phyloP scores from a whole-genome alignment of 768 basidiomycete genomes.

The Rhodotorula kratochvilovae region DNA sequence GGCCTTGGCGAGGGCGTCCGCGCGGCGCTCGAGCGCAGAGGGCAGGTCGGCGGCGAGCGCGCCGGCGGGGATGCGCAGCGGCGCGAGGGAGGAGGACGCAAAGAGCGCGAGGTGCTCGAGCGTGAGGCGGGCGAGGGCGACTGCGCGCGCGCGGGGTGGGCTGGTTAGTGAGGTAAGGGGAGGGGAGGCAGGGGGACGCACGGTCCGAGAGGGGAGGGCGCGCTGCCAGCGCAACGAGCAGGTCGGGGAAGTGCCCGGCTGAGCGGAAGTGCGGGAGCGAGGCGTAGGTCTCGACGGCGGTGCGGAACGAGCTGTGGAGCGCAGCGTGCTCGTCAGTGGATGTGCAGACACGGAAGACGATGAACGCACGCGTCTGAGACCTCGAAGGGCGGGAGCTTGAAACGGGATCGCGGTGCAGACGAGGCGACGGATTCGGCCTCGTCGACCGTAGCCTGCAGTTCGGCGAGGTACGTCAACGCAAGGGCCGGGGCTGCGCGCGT shows the following conservation, averaged over 20 bases:
- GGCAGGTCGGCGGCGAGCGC: not conserved
- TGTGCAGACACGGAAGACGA: not conserved
- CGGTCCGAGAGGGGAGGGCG: conserved; percentile 14
- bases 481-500: not conserved
- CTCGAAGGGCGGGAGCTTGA: conserved; percentile 1
- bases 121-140: conserved; percentile 25
- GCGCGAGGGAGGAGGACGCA: not conserved
- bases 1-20: not conserved
- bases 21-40: not conserved
- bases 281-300: not conserved
- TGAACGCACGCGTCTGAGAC: not conserved
- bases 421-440: not conserved
- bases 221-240: conserved; percentile 3
- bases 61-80: not conserved
- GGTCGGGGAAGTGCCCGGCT: conserved; percentile 6
- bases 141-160: not conserved
- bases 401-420: not conserved
- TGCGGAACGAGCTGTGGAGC: conserved; percentile 9
- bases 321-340: fast-evolving
- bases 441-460: not conserved
- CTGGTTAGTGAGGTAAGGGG: not conserved
- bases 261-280: not conserved
- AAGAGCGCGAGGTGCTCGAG: conserved; percentile 29
- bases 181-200: not conserved
- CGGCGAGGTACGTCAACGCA: not conserved